Base-by-base conservation (phyloP, 2,329 filamentous ascomycete species). In the Cercospora beticola region DNA sequence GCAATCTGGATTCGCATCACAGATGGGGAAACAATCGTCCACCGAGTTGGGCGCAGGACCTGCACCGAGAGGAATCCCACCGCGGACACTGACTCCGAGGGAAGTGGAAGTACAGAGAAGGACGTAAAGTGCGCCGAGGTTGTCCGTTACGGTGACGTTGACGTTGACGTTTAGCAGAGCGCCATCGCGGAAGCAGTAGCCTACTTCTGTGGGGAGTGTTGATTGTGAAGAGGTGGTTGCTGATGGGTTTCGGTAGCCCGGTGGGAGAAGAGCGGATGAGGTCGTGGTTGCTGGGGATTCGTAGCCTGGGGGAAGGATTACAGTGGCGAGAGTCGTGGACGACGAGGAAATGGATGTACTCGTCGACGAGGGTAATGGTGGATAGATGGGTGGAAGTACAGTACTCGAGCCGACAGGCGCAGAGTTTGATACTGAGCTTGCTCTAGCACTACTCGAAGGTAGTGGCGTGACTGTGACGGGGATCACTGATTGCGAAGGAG, bases 121-220 rank as follows among this genome's bases (percentile, higher is more conserved):
- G 4, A 61, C 64, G 56, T 66, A 66, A n/a, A 40, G n/a, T 52
- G 33, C 21, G 9, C 56, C 64, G 5, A 61, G 18, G 9, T 66
- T 66, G 64, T 66, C 64, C 5, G 64, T 66, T 5, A 66, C 23
- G 0, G 64, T 66, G 28, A 66, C 40, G 43, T 66, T 66, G 28
- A 61, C 57, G 36, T 59, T 59, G 0, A 54, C 57, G 28, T 61
- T 21, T 5, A 65, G 64, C 12, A 65, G 64, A 5, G 64, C 57
- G 12, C 64, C 64, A 10, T 61, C 30, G 7, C 57, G 56, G 64
- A 23, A 65, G 57, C 64, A 65, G 64, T 65, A 65, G 52, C 46
- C 49, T 21, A 43, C 26, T 5, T 23, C 18, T 6, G 64, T 23
- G 9, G 56, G 40, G n/a, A 30, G 6, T 3, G 56, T 31, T 5